Conservation (phyloP, 805 yeast genomes). For the Hanseniaspora nectarophila region DNA sequence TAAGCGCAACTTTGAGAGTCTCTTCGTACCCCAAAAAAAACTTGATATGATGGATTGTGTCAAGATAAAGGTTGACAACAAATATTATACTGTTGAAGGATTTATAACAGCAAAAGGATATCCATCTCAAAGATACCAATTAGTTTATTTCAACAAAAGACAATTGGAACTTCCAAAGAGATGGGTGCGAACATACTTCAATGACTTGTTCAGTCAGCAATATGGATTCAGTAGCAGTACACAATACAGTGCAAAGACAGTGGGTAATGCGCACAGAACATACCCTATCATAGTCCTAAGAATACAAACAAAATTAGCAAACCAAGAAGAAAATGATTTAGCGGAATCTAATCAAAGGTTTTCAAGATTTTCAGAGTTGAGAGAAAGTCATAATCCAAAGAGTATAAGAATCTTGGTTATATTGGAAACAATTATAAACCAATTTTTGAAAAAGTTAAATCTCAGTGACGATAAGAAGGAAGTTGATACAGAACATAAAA, state of each 20-base stretch:
- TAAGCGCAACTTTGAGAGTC: neutral
- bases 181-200: constrained; percentile 16
- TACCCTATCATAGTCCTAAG: constrained; percentile 6
- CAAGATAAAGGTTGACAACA: constrained; percentile 18
- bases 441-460: neutral
- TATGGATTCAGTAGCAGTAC: constrained; percentile 22
- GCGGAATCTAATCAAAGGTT: neutral
- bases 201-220: constrained; percentile 22
- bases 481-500: neutral
- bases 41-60: constrained; percentile 19
- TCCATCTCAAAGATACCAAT: constrained; percentile 33
- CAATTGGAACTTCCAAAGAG: constrained; percentile 24
- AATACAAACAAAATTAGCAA: neutral
- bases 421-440: neutral
- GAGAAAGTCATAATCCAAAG: neutral
- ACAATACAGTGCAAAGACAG: constrained; percentile 16
- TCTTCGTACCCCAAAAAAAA: constrained; percentile 16
- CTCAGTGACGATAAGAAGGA: neutral
- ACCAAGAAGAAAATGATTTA: neutral
- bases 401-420: neutral
- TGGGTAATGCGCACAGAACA: neutral
- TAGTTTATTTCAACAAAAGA: constrained; percentile 33
- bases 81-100: constrained; percentile 28
- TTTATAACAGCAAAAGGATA: constrained; percentile 31
- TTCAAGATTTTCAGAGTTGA: constrained; percentile 10